Evolutionary conservation across 2,329 filamentous ascomycete genomes (phyloP).

Genomic region (Cytospora piceicola): DNA sequence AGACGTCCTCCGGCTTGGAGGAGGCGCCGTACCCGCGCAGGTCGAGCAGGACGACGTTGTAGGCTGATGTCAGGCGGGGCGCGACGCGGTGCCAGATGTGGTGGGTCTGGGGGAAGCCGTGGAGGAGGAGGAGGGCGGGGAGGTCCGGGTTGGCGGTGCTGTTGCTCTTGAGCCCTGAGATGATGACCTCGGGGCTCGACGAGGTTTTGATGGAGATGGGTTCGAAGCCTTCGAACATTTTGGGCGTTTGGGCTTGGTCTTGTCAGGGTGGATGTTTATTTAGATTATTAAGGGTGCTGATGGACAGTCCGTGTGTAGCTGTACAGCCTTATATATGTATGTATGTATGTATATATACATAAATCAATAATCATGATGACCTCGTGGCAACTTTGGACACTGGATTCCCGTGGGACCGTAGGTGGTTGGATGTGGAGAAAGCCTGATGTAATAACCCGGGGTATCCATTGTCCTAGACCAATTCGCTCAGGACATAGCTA

Average conservation of each 20-base stretch:
- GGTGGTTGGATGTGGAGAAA: neutral
- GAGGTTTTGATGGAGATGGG: conserved; percentile 45
- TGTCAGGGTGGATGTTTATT: neutral
- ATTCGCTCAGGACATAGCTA: neutral
- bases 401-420: too few relatives aligned
- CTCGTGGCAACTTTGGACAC: too few relatives aligned
- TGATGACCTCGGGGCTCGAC: conserved; percentile 44
- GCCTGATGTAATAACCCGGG: neutral
- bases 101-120: conserved; percentile 57
- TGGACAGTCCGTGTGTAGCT: neutral
- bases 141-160: conserved; percentile 34
- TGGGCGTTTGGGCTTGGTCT: neutral
- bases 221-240: conserved; percentile 46
- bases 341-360: too few relatives aligned
- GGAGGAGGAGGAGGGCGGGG: conserved; percentile 51
- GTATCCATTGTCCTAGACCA: neutral
- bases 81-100: conserved; percentile 57
- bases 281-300: neutral
- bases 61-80: conserved; percentile 43
- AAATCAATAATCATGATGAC: too few relatives aligned
- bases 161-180: conserved; percentile 47
- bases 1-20: conserved; percentile 46
- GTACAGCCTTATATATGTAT: too few relatives aligned
- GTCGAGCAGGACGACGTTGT: conserved; percentile 51
- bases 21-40: conserved; percentile 57